Base-by-base conservation (phyloP, 2,329 filamentous ascomycete genomes). In the Fusarium torulosum region DNA sequence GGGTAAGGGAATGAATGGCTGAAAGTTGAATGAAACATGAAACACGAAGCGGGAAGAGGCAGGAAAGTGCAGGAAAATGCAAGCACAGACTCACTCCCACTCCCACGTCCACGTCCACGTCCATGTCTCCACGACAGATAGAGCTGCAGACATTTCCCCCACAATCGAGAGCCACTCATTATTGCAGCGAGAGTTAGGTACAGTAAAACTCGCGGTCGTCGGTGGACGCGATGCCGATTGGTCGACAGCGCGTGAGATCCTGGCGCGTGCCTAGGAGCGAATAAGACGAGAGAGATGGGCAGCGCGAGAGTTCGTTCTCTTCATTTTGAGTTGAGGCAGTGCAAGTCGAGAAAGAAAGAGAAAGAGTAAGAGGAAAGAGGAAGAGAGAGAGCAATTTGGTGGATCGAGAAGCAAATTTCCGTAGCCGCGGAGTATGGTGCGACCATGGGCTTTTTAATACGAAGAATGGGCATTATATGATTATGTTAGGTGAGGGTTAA, bases 371-470 rank as follows among this genome's bases (percentile, higher is more conserved):
- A n/a, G n/a, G 43, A 46, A 59, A 45, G 59, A 59, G 53, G 53
- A 40, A 35, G 23, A 31, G 52, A 33, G 27, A 29, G 10, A 29
- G 27, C 8, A 23, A 44, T 49, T 35, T 60, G 44, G 33, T 60
- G 58, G 56, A 61, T 6, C 27, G 45, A 72, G 66, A 64, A 59
- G 59, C 59, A 68, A 63, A 74, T 75, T 51, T 74, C 68, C 55
- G 58, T 72, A 74, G 57, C 70, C 72, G 72, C 72, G 55, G 62
- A 33, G 42, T 44, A 67, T 69, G 61, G 61, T 72, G 66, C 69
- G 70, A 64, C 52, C n/a, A 43, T 51, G 55, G 49, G 40, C 50
- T 57, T 53, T 52, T 71, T 70, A 56, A 63, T 62, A 67, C 35
- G 10, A 50, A 37, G 5, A 23, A 54, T 23, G 58, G 58, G 31